A percentile compares a stretch with the other conserved stretches of the same genome.
Evolutionary conservation across 1,139 yeast species (phyloP).

Genomic region (Candida sp.): DNA sequence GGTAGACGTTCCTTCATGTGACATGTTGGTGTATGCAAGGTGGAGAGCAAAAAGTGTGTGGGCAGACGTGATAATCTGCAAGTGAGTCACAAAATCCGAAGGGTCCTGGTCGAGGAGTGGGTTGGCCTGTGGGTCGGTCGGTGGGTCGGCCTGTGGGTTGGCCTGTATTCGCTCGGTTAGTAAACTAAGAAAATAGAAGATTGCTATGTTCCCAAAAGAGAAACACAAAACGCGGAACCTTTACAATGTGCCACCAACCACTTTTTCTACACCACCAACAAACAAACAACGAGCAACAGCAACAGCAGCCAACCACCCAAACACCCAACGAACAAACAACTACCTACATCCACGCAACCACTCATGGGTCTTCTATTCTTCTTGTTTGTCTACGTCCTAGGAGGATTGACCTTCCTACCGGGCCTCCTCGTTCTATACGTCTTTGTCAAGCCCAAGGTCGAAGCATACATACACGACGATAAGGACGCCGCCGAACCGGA

Average conservation of each 20-base stretch:
- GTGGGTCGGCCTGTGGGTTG: no score
- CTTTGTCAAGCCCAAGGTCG: neutral
- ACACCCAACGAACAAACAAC: neutral
- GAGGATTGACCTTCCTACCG: constrained; percentile 3
- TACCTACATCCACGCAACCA: neutral
- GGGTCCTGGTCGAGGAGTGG: no score
- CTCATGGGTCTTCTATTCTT: neutral
- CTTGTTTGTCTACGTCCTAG: neutral
- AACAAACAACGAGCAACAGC: no score
- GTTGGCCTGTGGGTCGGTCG: no score
- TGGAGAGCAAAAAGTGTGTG: neutral
- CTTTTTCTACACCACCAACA: no score
- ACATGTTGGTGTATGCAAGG: neutral
- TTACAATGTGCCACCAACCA: no score
- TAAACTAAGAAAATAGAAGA: neutral
- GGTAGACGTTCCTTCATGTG: neutral
- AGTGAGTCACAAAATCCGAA: no score
- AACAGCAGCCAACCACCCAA: neutral
- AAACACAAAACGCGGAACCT: neutral
- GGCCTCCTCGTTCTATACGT: neutral
- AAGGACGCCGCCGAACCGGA: neutral
- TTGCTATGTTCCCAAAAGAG: neutral
- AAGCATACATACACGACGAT: neutral
- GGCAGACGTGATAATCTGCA: neutral
- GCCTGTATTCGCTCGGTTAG: no score